phyloP scores from a whole-genome alignment of 2,329 filamentous ascomycete species.

The Penicillium sp. region DNA sequence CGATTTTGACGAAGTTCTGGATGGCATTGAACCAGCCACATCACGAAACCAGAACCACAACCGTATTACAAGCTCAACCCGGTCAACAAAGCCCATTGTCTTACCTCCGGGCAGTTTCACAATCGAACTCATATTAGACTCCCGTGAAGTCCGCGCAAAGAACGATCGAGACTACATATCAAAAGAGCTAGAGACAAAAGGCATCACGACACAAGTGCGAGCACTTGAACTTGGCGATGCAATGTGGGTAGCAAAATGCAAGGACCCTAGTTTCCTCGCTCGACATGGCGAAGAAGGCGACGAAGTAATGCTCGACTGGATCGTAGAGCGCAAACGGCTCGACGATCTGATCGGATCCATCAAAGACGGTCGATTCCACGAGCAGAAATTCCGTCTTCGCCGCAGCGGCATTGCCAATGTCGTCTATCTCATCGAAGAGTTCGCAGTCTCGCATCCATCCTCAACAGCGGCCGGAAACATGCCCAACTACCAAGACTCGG shows the following conservation, averaged over 20 bases:
- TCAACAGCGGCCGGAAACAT: conserved; percentile 28
- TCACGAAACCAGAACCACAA: neutral
- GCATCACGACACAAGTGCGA: conserved; percentile 63
- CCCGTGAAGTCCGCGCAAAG: conserved; percentile 68
- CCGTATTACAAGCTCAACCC: neutral
- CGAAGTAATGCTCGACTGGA: conserved; percentile 73
- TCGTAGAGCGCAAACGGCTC: conserved; percentile 74
- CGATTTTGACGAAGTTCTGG: conserved; percentile 10
- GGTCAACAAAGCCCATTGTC: conserved; percentile 53
- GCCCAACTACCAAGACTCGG: conserved; percentile 59
- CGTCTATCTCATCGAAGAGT: conserved; percentile 74
- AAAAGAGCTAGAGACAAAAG: conserved; percentile 64
- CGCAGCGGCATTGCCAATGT: conserved; percentile 72
- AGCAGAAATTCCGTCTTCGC: conserved; percentile 76
- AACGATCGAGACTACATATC: conserved; percentile 75
- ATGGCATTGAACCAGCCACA: neutral
- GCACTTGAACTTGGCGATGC: conserved; percentile 70
- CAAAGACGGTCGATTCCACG: conserved; percentile 76
- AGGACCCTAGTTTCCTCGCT: conserved; percentile 55
- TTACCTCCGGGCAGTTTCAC: conserved; percentile 65
- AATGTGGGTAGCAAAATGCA: conserved; percentile 73
- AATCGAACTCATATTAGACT: conserved; percentile 69
- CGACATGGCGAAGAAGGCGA: conserved; percentile 54
- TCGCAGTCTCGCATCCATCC: conserved; percentile 51
- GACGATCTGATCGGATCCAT: conserved; percentile 78